phyloP scores from a whole-genome alignment of 495 filamentous ascomycete genomes.

The Talaromyces wortmannii region DNA sequence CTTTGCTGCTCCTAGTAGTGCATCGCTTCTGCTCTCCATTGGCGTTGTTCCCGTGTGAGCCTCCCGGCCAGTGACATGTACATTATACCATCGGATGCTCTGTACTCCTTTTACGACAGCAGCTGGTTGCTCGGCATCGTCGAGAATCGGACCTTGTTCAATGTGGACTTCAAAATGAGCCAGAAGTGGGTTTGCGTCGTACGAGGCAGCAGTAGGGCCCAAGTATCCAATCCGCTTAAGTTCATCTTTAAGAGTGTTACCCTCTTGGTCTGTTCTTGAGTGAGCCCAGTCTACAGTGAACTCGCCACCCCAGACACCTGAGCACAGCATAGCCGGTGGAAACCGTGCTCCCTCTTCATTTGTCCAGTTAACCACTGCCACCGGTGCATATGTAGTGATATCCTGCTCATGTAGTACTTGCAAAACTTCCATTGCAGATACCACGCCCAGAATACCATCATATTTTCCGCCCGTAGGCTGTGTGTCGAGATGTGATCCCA shows the following conservation, averaged over 20 bases:
- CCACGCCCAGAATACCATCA: slow-evolving; percentile 67
- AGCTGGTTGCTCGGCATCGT: slow-evolving; percentile 46
- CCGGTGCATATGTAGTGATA: slow-evolving; percentile 54
- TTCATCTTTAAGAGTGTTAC: slow-evolving; percentile 41
- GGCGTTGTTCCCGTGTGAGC: slow-evolving; percentile 72
- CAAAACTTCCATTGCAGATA: slow-evolving; percentile 62
- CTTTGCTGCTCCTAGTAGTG: slow-evolving; percentile 55
- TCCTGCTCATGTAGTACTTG: slow-evolving; percentile 56
- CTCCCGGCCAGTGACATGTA: slow-evolving; percentile 55
- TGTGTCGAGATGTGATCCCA: slow-evolving; percentile 46
- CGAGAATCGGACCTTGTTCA: slow-evolving; percentile 68
- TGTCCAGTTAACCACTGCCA: slow-evolving; percentile 72
- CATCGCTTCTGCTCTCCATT: slow-evolving; percentile 43
- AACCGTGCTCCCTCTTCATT: slow-evolving; percentile 79
- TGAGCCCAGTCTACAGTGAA: slow-evolving; percentile 54
- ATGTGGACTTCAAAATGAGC: slow-evolving; percentile 80
- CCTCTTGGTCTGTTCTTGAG: slow-evolving; percentile 44
- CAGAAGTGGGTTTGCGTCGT: slow-evolving; percentile 42
- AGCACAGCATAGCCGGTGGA: slow-evolving; percentile 64
- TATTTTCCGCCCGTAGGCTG: slow-evolving; percentile 66
- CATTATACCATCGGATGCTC: slow-evolving; percentile 55
- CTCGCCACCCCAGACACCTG: slow-evolving; percentile 65
- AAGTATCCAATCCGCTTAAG: slow-evolving; percentile 63
- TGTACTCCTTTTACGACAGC: slow-evolving; percentile 61
- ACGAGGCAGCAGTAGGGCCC: slow-evolving; percentile 34